Base-by-base conservation (phyloP, 495 filamentous ascomycete species). In the Bacidia rubella region DNA sequence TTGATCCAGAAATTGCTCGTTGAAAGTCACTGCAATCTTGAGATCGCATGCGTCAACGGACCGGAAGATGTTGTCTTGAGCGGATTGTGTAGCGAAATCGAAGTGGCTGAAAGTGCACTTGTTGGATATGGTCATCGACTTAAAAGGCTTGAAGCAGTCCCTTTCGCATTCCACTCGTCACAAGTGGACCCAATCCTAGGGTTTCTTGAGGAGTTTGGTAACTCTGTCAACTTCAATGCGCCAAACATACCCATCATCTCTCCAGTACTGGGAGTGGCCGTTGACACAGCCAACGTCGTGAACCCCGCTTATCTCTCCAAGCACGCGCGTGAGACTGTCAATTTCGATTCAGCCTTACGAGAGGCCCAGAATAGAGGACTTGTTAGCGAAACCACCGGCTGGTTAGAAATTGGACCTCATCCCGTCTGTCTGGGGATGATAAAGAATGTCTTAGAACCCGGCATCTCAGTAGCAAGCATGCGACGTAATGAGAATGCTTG, bases 11-110 rank as follows among this genome's bases (percentile, higher is more conserved):
- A 25, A 47, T 24, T 2, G 44, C 44, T 12, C 22, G 19, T 19
- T 19, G 5, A 21, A 47, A 47, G 22, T 47, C 15, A 12, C 25
- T 35, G 29, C 7, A 35, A 35, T 15, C 29, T 17, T 62, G 63
- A 76, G 20, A 59, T 84, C 43, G 73, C 79, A 15, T 87, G 82
- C 63, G 69, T 79, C 55, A 87, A 87, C 48, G 74, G 75, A 2
- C 74, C 72, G 0, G 58, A 66, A 15, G 79, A 81, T 51, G 82
- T 76, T 0, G 83, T 86, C 2, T 60, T 86, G 20, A 74, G 74
- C 46, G 81, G 81, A n/a, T 55, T 65, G 5, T 59, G 61, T 4
- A 55, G 60, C 0, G 66, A 77, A 1, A 65, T 73, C n/a, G 55
- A 62, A 3, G 35, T 24, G 3, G 38, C 62, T 5, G 0, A 9